Conservation (phyloP, 805 yeast genomes). For the Suhomyces canberraensis region DNA sequence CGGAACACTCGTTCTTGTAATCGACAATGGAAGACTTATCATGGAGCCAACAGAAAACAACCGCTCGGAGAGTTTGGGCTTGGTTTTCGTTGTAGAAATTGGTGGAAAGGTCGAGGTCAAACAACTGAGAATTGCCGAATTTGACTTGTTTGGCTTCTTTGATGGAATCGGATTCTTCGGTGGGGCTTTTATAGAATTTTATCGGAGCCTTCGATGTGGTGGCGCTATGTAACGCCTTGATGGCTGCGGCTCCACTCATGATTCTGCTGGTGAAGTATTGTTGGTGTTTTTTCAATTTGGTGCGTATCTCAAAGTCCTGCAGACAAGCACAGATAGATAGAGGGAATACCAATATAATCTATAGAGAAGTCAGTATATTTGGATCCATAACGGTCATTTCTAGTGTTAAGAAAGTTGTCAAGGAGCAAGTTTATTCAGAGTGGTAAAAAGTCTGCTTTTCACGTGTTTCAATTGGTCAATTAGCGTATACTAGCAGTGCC, state of each 20-base stretch:
- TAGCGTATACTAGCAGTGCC: too few relatives aligned
- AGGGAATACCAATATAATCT: too few relatives aligned
- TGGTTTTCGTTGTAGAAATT: constrained; percentile 51
- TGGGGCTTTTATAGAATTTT: constrained; percentile 15
- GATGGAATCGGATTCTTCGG: constrained; percentile 20
- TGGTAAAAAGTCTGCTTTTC: too few relatives aligned
- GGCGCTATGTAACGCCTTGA: constrained; percentile 26
- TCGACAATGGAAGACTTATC: constrained; percentile 76
- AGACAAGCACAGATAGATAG: too few relatives aligned
- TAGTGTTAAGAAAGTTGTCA: too few relatives aligned
- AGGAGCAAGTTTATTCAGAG: too few relatives aligned
- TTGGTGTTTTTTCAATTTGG: constrained; percentile 2
- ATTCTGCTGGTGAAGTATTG: constrained; percentile 2
- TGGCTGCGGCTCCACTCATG: constrained; percentile 18
- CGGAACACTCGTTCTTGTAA: constrained; percentile 71
- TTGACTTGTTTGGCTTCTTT: constrained; percentile 34
- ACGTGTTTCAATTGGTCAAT: too few relatives aligned
- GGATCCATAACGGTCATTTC: too few relatives aligned
- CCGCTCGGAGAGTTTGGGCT: constrained; percentile 53
- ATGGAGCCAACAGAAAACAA: constrained; percentile 75
- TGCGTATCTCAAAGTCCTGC: not conserved
- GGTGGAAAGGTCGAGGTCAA: constrained; percentile 46
- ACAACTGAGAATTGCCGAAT: constrained; percentile 22
- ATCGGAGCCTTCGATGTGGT: constrained; percentile 22
- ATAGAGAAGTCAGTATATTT: too few relatives aligned